phyloP scores from a whole-genome alignment of 2,329 filamentous ascomycete genomes.

The Claviceps humidiphila region DNA sequence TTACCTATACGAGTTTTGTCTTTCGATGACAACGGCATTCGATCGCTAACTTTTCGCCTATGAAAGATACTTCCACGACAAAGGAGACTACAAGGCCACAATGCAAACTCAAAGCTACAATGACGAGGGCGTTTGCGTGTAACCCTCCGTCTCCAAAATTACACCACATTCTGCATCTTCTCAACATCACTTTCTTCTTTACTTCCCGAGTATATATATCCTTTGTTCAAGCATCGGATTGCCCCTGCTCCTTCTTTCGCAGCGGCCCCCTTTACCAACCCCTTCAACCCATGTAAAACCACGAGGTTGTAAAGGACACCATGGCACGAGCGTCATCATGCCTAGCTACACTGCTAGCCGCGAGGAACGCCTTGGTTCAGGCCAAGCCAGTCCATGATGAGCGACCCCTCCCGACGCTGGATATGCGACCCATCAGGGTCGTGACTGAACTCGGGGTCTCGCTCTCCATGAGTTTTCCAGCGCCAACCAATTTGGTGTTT shows the following conservation, averaged over 20 bases:
- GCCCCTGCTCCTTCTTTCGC: neutral
- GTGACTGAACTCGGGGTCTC: neutral
- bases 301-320: neutral
- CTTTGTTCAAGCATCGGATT: neutral
- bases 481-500: neutral
- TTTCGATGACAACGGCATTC: too few species aligned
- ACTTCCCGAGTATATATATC: neutral
- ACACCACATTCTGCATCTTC: neutral
- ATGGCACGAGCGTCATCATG: neutral
- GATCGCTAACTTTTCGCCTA: too few species aligned
- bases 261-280: neutral
- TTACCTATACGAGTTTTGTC: neutral
- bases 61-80: neutral
- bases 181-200: neutral
- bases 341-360: neutral
- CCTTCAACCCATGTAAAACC: too few species aligned
- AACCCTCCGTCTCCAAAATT: neutral
- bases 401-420: neutral
- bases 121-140: neutral
- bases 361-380: neutral
- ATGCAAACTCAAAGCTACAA: neutral
- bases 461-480: neutral
- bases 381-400: neutral
- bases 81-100: neutral
- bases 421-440: neutral